These are phyloP conservation scores for Dentipellis fragilis DNA, from an alignment of 768 basidiomycete genomes.

Conservation along the genomic window DNA sequence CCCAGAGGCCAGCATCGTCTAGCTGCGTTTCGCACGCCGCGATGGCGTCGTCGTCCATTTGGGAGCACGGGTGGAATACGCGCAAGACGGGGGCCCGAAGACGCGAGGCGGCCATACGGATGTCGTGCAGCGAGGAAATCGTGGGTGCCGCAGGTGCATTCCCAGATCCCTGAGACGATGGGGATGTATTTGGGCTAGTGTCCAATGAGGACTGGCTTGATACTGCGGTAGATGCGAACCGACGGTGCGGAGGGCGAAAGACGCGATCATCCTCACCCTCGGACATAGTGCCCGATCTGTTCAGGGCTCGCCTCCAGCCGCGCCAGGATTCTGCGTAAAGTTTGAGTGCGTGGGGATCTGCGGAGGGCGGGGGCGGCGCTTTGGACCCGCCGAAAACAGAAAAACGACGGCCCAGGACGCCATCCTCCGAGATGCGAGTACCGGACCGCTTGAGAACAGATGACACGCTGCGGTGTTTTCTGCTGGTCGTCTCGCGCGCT, in stretches of 20 bases:
- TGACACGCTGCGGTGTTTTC: neutral
- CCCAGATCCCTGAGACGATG: neutral
- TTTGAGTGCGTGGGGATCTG: conserved; percentile 35
- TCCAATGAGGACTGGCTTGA: conserved; percentile 8
- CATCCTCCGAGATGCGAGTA: neutral
- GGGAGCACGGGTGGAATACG: conserved; percentile 63
- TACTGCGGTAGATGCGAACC: neutral
- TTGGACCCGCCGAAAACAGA: conserved; percentile 31
- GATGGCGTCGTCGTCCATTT: conserved; percentile 38
- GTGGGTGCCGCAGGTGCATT: conserved; percentile 16
- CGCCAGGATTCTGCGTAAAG: conserved; percentile 44
- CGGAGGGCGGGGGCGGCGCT: conserved; percentile 33
- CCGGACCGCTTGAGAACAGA: neutral
- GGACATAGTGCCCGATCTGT: neutral
- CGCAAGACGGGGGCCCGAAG: conserved; percentile 64
- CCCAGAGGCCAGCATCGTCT: conserved; percentile 57
- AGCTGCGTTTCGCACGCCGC: conserved; percentile 61
- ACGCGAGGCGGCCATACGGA: conserved; percentile 47
- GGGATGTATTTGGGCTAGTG: conserved; percentile 19
- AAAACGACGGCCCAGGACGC: conserved; percentile 7
- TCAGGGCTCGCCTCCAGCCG: conserved; percentile 14
- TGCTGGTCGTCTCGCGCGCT: neutral
- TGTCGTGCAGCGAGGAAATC: conserved; percentile 42
- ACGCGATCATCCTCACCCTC: neutral
- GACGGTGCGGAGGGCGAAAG: neutral